phyloP scores from a whole-genome alignment of 1,284 basidiomycete species.

The Ceratobasidium sp. region DNA sequence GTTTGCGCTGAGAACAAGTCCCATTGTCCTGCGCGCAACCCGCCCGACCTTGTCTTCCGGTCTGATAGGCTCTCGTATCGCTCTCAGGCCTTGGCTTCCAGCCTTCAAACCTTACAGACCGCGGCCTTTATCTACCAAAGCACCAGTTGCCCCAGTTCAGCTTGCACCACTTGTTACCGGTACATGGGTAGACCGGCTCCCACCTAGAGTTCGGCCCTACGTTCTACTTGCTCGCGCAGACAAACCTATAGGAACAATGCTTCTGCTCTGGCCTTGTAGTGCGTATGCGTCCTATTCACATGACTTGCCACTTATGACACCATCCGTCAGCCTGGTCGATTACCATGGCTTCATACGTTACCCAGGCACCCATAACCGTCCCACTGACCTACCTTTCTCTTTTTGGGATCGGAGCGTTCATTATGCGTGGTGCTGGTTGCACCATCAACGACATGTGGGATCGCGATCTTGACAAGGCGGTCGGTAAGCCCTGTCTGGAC shows the following conservation, averaged over 20 bases:
- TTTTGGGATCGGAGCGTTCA: slow-evolving; percentile 88
- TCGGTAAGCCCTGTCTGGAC: slow-evolving; percentile 67
- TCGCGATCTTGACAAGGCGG: slow-evolving; percentile 84
- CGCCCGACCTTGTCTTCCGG: not conserved
- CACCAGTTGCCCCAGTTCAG: not conserved
- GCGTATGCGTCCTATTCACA: slow-evolving; percentile 47
- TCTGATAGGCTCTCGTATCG: not conserved
- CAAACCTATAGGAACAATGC: slow-evolving; percentile 92
- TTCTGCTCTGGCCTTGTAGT: slow-evolving; percentile 95
- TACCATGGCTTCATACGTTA: slow-evolving; percentile 87
- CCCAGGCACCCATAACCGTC: slow-evolving; percentile 66
- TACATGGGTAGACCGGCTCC: slow-evolving; percentile 73
- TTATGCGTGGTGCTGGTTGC: slow-evolving; percentile 98
- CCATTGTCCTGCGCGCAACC: not conserved
- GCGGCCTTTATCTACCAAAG: slow-evolving; percentile 11
- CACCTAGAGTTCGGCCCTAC: slow-evolving; percentile 72
- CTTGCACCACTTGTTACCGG: slow-evolving; percentile 13
- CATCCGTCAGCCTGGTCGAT: slow-evolving; percentile 84
- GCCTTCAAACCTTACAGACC: not conserved
- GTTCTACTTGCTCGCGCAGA: slow-evolving; percentile 86
- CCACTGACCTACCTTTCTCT: slow-evolving; percentile 79
- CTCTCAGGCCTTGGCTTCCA: not conserved
- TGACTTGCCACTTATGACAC: not conserved
- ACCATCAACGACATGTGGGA: slow-evolving; percentile 99
- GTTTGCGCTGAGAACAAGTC: slow-evolving; percentile 1